Evolutionary conservation across 225 moss, liverwort and hornwort species (phyloP).

Genomic region (Pleurozium schreberi): DNA sequence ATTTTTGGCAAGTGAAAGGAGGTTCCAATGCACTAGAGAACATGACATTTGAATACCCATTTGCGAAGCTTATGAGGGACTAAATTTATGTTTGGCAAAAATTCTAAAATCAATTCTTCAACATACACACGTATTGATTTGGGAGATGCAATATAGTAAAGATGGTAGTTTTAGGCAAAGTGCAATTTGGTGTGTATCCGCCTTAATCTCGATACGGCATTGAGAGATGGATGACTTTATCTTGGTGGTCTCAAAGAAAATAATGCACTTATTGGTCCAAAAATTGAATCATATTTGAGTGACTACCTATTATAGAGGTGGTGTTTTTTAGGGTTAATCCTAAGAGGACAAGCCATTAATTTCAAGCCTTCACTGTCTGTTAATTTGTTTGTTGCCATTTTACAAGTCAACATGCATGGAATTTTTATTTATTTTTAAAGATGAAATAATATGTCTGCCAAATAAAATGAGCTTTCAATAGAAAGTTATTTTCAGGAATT

Average conservation of each 20-base stretch:
- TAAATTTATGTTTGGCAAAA: too few relatives aligned
- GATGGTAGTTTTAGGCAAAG: not conserved
- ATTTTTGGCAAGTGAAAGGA: not conserved
- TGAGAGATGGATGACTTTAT: not conserved
- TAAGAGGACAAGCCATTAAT: too few relatives aligned
- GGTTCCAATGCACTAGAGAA: not conserved
- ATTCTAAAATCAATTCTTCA: not conserved
- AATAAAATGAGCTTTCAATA: too few relatives aligned
- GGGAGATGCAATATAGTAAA: too few relatives aligned
- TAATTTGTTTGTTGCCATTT: too few relatives aligned
- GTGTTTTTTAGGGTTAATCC: too few relatives aligned
- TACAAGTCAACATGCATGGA: too few relatives aligned
- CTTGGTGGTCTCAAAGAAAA: not conserved
- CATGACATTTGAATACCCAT: accelerated
- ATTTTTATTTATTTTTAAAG: too few relatives aligned
- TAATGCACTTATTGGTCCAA: not conserved
- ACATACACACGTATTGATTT: not conserved
- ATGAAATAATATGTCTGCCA: too few relatives aligned
- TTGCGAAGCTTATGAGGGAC: not conserved
- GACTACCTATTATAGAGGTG: not conserved
- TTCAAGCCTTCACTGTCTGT: too few relatives aligned
- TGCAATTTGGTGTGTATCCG: accelerated
- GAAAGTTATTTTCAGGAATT: too few relatives aligned
- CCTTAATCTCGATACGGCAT: accelerated
- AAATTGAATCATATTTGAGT: not conserved